Evolutionary conservation across 2,329 filamentous ascomycete genomes (phyloP).

Genomic region (Nemania sp.): DNA sequence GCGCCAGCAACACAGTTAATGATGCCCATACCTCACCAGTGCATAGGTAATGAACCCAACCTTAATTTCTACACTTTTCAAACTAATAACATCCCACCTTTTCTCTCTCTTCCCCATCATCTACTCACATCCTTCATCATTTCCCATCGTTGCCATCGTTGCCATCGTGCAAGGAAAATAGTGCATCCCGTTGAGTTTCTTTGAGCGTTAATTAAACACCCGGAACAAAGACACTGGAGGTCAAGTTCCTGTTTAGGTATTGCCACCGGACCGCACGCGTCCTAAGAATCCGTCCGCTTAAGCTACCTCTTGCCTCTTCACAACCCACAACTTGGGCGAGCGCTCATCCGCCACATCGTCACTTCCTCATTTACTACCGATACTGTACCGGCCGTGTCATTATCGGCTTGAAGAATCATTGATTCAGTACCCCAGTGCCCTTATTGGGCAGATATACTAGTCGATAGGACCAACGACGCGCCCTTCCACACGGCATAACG

Average conservation of each 20-base stretch:
- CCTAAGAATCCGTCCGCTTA: neutral
- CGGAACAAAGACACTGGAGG: slow-evolving; percentile 26
- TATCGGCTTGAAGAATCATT: neutral
- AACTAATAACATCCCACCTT: neutral
- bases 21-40: too few relatives aligned
- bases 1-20: slow-evolving; percentile 6
- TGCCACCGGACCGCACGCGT: slow-evolving; percentile 25
- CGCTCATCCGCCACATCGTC: neutral
- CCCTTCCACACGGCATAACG: slow-evolving; percentile 8
- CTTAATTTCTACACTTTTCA: neutral
- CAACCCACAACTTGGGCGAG: neutral
- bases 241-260: slow-evolving; percentile 10
- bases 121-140: slow-evolving; percentile 6
- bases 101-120: slow-evolving; percentile 13
- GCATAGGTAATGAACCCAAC: neutral
- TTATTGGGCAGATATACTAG: neutral
- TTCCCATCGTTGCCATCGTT: neutral
- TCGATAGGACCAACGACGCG: slow-evolving; percentile 5
- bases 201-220: slow-evolving; percentile 1
- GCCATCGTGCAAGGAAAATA: slow-evolving; percentile 4
- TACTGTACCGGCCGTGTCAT: slow-evolving; percentile 2
- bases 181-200: neutral
- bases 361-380: neutral
- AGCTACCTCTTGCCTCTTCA: neutral
- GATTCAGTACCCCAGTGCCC: slow-evolving; percentile 4